A percentile compares a stretch with the other conserved stretches of the same genome.
phyloP scores from a whole-genome alignment of 371 early-diverging fungal genomes.

The Mucor irregularis region DNA sequence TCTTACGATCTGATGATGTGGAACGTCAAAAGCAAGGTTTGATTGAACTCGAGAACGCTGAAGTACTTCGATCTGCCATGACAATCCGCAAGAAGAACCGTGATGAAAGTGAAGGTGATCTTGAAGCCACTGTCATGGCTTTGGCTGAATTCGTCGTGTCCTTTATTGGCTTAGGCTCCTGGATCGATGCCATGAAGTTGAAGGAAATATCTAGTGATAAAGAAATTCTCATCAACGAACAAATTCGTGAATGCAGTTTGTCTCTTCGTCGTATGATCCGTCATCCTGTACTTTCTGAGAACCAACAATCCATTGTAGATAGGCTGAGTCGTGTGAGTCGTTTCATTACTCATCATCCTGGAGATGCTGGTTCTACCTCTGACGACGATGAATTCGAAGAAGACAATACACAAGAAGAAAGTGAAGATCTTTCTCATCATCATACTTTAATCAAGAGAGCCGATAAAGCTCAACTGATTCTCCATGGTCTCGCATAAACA shows the following conservation, averaged over 20 bases:
- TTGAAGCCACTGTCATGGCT: slow-evolving; percentile 33
- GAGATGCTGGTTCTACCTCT: slow-evolving; percentile 36
- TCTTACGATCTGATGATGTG: slow-evolving; percentile 17
- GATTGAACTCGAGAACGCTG: slow-evolving; percentile 26
- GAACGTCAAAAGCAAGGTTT: slow-evolving; percentile 28
- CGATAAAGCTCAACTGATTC: slow-evolving; percentile 36
- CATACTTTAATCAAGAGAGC: slow-evolving; percentile 20
- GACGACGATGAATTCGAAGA: slow-evolving; percentile 29
- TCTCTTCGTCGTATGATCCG: slow-evolving; percentile 36
- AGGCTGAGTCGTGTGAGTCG: slow-evolving; percentile 30
- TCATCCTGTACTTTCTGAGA: slow-evolving; percentile 12
- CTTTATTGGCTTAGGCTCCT: slow-evolving; percentile 38
- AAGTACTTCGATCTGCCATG: slow-evolving; percentile 9
- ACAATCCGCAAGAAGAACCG: slow-evolving; percentile 4
- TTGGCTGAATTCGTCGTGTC: slow-evolving; percentile 41
- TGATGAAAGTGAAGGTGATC: slow-evolving; percentile 2
- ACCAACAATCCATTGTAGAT: slow-evolving; percentile 27
- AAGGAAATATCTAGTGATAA: slow-evolving; percentile 10
- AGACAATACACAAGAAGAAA: slow-evolving; percentile 9
- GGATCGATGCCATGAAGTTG: slow-evolving; percentile 32
- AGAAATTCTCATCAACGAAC: slow-evolving; percentile 13
- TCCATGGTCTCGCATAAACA: slow-evolving; percentile 33
- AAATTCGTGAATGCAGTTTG: slow-evolving; percentile 6
- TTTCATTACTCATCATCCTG: slow-evolving; percentile 28
- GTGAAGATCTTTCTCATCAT: slow-evolving; percentile 2